Conservation (phyloP, 805 yeast genomes). For the Brettanomyces bruxellensis region DNA sequence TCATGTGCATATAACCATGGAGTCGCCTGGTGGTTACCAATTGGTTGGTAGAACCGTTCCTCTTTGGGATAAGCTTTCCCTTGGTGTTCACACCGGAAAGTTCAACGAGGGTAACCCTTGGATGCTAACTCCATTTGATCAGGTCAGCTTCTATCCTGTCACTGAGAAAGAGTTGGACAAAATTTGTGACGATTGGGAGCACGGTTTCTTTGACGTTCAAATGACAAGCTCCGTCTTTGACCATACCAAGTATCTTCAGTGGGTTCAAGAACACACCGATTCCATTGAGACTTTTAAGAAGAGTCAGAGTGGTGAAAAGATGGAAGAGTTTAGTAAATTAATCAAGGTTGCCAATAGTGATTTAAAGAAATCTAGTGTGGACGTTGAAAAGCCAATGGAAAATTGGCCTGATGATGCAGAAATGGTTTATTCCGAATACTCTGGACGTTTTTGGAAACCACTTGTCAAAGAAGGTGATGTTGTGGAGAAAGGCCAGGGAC, state of each 20-base stretch:
- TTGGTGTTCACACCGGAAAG: slow-evolving; percentile 53
- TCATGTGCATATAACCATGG: slow-evolving; percentile 99
- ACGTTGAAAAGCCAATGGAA: slow-evolving; percentile 30
- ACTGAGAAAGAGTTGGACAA: slow-evolving; percentile 72
- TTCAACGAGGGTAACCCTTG: slow-evolving; percentile 56
- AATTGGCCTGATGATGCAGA: slow-evolving; percentile 75
- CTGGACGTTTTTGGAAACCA: slow-evolving; percentile 97
- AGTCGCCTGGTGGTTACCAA: slow-evolving; percentile 98
- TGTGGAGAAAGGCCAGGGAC: slow-evolving; percentile 67
- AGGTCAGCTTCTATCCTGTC: slow-evolving; percentile 90
- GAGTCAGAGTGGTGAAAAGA: slow-evolving; percentile 68
- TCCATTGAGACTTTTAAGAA: slow-evolving; percentile 64
- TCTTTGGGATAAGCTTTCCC: slow-evolving; percentile 89
- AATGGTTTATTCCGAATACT: slow-evolving; percentile 83
- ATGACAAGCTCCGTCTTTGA: slow-evolving; percentile 74
- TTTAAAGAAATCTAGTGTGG: slow-evolving; percentile 44
- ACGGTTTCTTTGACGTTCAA: slow-evolving; percentile 73
- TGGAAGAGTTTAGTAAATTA: slow-evolving; percentile 76
- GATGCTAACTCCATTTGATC: slow-evolving; percentile 88
- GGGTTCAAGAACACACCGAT: slow-evolving; percentile 66
- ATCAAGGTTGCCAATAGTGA: slow-evolving; percentile 78
- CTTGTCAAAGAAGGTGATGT: slow-evolving; percentile 69
- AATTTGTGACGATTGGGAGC: slow-evolving; percentile 61
- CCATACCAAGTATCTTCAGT: slow-evolving; percentile 64
- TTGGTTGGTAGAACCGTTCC: slow-evolving; percentile 94